These are phyloP conservation scores for Pascua guehoae DNA, from an alignment of 1,284 basidiomycete species.

Conservation along the genomic window DNA sequence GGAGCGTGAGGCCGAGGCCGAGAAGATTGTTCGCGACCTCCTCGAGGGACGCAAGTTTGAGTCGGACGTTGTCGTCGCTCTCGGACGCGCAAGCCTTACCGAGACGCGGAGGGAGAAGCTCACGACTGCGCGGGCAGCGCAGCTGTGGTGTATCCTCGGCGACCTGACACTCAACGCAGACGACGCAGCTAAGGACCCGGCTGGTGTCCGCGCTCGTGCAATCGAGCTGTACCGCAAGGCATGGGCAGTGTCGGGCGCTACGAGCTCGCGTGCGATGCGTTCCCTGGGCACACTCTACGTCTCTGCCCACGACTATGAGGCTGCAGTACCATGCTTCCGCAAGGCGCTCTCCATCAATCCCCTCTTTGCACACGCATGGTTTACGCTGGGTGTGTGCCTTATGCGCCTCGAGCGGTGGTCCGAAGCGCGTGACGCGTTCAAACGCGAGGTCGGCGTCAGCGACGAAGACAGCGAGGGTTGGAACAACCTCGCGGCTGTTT, in stretches of 20 bases:
- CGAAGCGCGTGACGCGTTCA: conserved; percentile 77
- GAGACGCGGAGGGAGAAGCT: conserved; percentile 55
- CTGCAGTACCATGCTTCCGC: conserved; percentile 66
- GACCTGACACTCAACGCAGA: conserved; percentile 69
- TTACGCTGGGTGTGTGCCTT: conserved; percentile 86
- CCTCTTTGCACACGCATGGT: conserved; percentile 83
- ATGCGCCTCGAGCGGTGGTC: conserved; percentile 78
- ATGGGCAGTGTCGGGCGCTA: conserved; percentile 74
- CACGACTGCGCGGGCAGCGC: conserved; percentile 74
- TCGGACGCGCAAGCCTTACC: conserved; percentile 56
- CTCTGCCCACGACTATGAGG: conserved; percentile 60
- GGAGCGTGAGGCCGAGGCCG: conserved; percentile 71
- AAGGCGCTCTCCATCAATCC: conserved; percentile 84
- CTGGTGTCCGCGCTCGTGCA: conserved; percentile 46
- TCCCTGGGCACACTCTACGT: conserved; percentile 84
- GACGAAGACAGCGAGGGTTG: conserved; percentile 97
- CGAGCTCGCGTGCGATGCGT: conserved; percentile 84
- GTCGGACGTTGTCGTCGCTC: conserved; percentile 65
- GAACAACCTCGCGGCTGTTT: conserved; percentile 95
- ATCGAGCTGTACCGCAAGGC: conserved; percentile 76
- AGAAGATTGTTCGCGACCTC: conserved; percentile 74
- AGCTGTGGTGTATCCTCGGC: conserved; percentile 92
- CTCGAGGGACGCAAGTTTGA: conserved; percentile 77
- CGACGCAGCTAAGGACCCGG: conserved; percentile 28
- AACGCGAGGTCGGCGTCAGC: conserved; percentile 80